These are phyloP conservation scores for Suhomyces terraborum DNA, from an alignment of 1,139 yeast species.

Conservation along the genomic window DNA sequence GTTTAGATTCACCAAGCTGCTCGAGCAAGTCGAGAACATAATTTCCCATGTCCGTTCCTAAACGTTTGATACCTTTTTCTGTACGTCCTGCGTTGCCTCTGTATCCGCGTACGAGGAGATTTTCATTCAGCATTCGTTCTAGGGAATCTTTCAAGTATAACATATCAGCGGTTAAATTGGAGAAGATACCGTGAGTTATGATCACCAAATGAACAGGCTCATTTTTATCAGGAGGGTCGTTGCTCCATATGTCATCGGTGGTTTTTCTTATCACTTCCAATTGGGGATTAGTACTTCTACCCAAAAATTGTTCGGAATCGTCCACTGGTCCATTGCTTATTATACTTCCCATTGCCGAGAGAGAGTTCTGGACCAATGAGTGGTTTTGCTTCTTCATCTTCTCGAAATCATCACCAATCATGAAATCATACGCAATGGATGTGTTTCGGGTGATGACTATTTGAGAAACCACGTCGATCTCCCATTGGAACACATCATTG, in stretches of 20 bases:
- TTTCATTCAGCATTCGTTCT: conserved; percentile 18
- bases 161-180: conserved; percentile 31
- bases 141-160: conserved; percentile 26
- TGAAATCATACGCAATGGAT: conserved; percentile 21
- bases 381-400: conserved; percentile 37
- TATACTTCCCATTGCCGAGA: conserved; percentile 20
- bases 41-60: conserved; percentile 23
- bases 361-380: conserved; percentile 24
- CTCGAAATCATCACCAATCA: conserved; percentile 32
- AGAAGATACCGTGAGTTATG: conserved; percentile 28
- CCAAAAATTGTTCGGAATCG: conserved; percentile 5
- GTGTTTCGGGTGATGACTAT: conserved; percentile 25
- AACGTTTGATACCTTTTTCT: conserved; percentile 26
- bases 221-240: conserved; percentile 16
- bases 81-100: conserved; percentile 30
- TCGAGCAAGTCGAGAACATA: conserved; percentile 20
- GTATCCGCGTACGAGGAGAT: conserved; percentile 27
- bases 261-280: conserved; percentile 17
- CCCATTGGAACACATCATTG: conserved; percentile 23
- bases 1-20: conserved; percentile 12
- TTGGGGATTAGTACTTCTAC: conserved; percentile 15
- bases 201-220: conserved; percentile 26
- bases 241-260: conserved; percentile 26
- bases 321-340: neutral
- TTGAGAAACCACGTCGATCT: conserved; percentile 26